Conservation (phyloP, 179 eudicot genomes). For the Actinidia arguta region DNA sequence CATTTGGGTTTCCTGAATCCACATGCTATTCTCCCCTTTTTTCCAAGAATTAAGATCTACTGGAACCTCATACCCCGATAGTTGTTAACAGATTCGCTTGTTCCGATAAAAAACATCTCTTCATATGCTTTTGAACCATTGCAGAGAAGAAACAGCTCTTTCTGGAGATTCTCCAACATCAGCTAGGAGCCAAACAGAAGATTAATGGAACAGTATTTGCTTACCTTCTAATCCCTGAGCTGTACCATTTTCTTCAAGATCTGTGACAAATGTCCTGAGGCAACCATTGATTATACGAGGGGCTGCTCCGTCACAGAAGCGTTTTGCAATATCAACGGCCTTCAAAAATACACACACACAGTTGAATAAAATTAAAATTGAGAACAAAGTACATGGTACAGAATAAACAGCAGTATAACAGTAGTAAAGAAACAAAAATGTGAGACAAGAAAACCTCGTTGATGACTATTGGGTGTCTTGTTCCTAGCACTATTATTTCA, state of each 20-base stretch:
- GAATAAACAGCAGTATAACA: background rate
- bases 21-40: background rate
- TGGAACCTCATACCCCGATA: background rate
- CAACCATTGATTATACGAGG: constrained; percentile 93
- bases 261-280: constrained; percentile 75
- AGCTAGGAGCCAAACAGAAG: background rate
- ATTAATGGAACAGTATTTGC: constrained; percentile 12
- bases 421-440: background rate
- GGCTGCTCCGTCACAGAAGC: constrained; percentile 92
- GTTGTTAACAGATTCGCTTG: background rate
- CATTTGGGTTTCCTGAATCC: background rate
- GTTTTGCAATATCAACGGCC: constrained; percentile 96
- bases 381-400: background rate
- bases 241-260: constrained; percentile 35
- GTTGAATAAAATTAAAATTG: background rate
- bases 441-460: constrained; percentile 66
- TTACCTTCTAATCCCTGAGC: constrained; percentile 23
- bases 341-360: constrained; percentile 28
- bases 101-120: background rate
- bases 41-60: background rate
- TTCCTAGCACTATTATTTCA: constrained; percentile 80
- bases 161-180: background rate
- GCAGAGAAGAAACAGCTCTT: background rate
- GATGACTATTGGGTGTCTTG: constrained; percentile 83
- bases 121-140: too few species aligned